Base-by-base conservation (phyloP, 495 filamentous ascomycete genomes). In the Penicillium bovifimosum region DNA sequence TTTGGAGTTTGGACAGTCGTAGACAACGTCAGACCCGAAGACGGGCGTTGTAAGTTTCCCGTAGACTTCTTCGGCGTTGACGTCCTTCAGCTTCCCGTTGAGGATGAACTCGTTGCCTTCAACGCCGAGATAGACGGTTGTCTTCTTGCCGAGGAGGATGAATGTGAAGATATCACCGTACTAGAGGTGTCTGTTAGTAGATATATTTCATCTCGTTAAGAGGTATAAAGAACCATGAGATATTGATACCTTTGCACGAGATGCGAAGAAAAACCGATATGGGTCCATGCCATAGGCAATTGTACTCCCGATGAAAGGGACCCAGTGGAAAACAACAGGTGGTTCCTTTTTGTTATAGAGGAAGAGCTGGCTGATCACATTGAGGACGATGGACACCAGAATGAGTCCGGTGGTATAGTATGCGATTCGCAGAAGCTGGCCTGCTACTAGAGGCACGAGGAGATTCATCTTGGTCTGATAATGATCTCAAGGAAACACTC, bases 31-130 rank as follows among this genome's bases (percentile, higher is more conserved):
- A 36, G 82, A 82, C 51, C 89, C 89, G 59, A 95, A 95, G 29
- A 95, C 87, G 2, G 89, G 89, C 5, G 86, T 91, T 5, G 89
- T 95, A 40, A 95, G 76, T 39, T 85, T 83, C 27, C 80, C 80
- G 68, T 93, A 93, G 57, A 91, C 81, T 32, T 92, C 88, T 66
- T 93, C 88, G 10, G 88, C 87, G 62, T 80, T 85, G 39, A 92
- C 82, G 64, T 92, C 87, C 61, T 81, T 84, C 41, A 88, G 76
- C 64, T 91, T 93, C 57, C 85, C 88, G 66, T 93, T 91, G 41
- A 93, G 77, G 62, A 93, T 87, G 60, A 93, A 92, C 26, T 91
- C 86, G 63, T 91, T 95, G 51, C 89, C 89, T 52, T 86, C 74
- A n/a, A 80, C 72, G 1, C 89, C 89, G 41, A 95, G 72, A 54